These are phyloP conservation scores for Zygnema circumcarinatum DNA, from an alignment of 139 green algal genomes.

Conservation along the genomic window DNA sequence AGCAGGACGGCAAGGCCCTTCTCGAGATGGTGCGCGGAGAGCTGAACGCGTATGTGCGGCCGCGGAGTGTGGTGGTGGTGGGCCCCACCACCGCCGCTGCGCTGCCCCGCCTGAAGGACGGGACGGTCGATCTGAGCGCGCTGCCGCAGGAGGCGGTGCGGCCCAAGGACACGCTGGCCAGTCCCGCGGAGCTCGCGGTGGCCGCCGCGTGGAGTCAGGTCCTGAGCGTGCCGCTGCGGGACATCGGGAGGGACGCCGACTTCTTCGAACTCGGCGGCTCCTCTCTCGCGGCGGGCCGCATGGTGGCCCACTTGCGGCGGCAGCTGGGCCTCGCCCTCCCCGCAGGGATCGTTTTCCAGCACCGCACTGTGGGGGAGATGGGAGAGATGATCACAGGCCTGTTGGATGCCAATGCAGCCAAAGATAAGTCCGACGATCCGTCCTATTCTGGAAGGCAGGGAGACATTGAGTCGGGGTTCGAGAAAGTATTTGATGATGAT, in stretches of 20 bases:
- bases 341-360: conserved; percentile 30
- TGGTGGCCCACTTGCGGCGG: conserved; percentile 14
- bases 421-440: not conserved
- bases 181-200: not conserved
- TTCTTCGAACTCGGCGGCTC: conserved; percentile 41
- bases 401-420: not conserved
- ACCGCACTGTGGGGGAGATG: conserved; percentile 27
- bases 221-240: not conserved
- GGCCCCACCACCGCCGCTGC: not conserved
- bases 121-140: not conserved
- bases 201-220: not conserved
- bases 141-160: not conserved
- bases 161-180: not conserved
- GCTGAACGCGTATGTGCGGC: not conserved
- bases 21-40: not conserved
- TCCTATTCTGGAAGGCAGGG: not conserved
- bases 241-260: conserved; percentile 18
- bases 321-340: conserved; percentile 12
- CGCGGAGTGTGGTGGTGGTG: not conserved
- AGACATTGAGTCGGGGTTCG: not conserved
- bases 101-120: not conserved
- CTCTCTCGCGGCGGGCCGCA: conserved; percentile 26
- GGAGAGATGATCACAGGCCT: not conserved
- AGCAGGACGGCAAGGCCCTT: not conserved
- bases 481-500: not conserved